Conservation (phyloP, 2,329 filamentous ascomycete genomes). For the Colletotrichum horii region DNA sequence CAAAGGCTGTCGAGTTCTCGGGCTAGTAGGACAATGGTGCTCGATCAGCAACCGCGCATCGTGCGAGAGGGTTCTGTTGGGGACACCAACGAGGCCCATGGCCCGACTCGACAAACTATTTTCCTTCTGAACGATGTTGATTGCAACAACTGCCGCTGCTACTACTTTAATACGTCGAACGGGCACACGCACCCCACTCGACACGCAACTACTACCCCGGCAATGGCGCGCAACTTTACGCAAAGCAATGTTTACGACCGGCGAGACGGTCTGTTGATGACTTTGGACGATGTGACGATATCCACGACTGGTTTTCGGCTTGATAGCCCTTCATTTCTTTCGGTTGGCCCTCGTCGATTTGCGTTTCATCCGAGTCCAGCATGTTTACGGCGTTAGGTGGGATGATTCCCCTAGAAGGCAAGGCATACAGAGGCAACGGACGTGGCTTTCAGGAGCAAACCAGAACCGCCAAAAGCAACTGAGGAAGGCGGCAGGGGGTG, state of each 20-base stretch:
- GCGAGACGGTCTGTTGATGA: conserved; percentile 14
- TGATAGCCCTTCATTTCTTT: conserved; percentile 11
- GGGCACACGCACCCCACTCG: background rate
- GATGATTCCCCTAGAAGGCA: conserved; percentile 9
- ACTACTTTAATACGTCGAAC: background rate
- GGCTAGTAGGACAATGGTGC: conserved; percentile 19
- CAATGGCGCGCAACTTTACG: background rate
- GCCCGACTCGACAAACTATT: background rate
- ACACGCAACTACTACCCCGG: conserved; percentile 1
- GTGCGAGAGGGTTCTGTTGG: background rate
- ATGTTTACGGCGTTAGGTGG: conserved; percentile 22
- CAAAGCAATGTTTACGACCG: conserved; percentile 13
- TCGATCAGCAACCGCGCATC: conserved; percentile 2
- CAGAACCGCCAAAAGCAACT: conserved; percentile 13
- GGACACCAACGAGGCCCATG: background rate
- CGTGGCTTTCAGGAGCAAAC: conserved; percentile 8
- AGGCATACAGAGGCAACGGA: background rate
- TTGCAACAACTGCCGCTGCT: background rate
- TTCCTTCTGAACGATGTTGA: background rate
- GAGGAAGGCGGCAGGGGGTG: background rate
- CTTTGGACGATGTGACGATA: conserved; percentile 23
- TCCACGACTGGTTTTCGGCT: conserved; percentile 19
- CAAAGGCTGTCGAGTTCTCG: conserved; percentile 18
- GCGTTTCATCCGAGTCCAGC: conserved; percentile 9
- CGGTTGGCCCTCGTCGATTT: conserved; percentile 2